These are phyloP conservation scores for Rhizopogon roseolus DNA, from an alignment of 768 basidiomycete genomes.

Conservation along the genomic window DNA sequence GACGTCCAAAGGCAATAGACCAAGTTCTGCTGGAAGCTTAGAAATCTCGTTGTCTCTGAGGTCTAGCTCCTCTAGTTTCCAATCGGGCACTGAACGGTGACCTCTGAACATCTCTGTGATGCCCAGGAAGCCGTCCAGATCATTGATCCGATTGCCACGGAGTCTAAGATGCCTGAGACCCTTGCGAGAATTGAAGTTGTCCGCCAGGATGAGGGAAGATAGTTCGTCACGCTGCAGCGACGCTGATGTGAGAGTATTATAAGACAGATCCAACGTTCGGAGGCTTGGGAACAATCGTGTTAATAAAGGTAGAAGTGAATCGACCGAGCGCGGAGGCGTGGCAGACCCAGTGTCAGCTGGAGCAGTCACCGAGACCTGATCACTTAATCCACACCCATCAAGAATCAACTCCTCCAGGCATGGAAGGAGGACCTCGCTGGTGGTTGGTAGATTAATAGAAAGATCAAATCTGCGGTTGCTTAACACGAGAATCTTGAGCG, in stretches of 20 bases:
- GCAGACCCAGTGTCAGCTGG: constrained; percentile 25
- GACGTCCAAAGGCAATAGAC: constrained; percentile 72
- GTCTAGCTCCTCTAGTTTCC: constrained; percentile 82
- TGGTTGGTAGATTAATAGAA: constrained; percentile 50
- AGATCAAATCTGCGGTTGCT: constrained; percentile 64
- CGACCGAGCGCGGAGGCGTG: constrained; percentile 40
- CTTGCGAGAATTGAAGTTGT: neutral
- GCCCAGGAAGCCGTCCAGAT: constrained; percentile 56
- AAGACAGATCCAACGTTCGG: constrained; percentile 67
- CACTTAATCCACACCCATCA: constrained; percentile 67
- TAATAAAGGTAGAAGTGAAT: constrained; percentile 55
- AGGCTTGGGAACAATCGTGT: constrained; percentile 67
- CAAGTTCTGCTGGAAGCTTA: constrained; percentile 64
- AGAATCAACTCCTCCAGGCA: constrained; percentile 68
- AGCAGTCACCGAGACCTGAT: constrained; percentile 48
- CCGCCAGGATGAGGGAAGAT: constrained; percentile 46
- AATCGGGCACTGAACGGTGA: constrained; percentile 54
- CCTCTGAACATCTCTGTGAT: constrained; percentile 65
- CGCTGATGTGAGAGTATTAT: constrained; percentile 58
- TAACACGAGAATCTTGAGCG: constrained; percentile 54
- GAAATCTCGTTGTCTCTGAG: constrained; percentile 77
- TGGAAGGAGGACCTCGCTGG: constrained; percentile 46
- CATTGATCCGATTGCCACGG: constrained; percentile 61
- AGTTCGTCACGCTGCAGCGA: constrained; percentile 47
- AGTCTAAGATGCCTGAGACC: constrained; percentile 56